phyloP scores from a whole-genome alignment of 495 filamentous ascomycete species.

The Penicillium goetzii region DNA sequence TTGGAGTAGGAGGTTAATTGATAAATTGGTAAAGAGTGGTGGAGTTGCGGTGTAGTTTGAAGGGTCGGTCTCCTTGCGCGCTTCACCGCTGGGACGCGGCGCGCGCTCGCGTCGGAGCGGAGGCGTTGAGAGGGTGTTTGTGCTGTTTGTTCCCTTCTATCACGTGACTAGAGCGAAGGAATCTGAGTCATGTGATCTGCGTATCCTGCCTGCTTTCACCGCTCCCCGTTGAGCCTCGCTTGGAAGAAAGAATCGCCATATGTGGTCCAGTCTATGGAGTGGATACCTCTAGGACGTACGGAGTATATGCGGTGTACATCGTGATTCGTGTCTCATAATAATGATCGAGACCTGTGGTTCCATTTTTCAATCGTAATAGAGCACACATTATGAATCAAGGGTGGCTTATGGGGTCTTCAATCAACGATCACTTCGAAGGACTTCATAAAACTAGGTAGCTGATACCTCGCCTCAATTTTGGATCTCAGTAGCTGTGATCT shows the following conservation, averaged over 20 bases:
- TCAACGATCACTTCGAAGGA: no score
- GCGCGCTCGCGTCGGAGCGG: slow-evolving; percentile 22
- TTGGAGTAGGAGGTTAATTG: background rate
- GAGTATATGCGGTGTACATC: background rate
- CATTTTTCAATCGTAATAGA: no score
- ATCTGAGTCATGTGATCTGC: background rate
- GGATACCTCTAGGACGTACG: background rate
- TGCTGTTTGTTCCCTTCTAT: slow-evolving; percentile 19
- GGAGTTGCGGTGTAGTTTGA: slow-evolving; percentile 32
- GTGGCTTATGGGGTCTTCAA: no score
- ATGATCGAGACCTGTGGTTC: background rate
- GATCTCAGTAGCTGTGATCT: background rate
- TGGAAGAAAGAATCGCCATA: slow-evolving; percentile 4
- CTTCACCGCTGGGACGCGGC: slow-evolving; percentile 41
- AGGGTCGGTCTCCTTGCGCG: slow-evolving; percentile 30
- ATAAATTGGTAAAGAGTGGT: background rate
- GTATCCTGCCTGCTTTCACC: background rate
- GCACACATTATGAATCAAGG: no score
- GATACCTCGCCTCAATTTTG: background rate
- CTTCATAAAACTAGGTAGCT: no score
- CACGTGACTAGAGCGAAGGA: background rate
- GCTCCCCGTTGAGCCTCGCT: background rate
- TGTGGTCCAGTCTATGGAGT: background rate
- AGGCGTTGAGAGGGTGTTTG: slow-evolving; percentile 14
- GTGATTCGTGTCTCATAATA: background rate